Percentiles rank a stretch among this genome's conserved stretches.
phyloP scores from a whole-genome alignment of 2,329 filamentous ascomycete species.

The Xylariaceae sp. region DNA sequence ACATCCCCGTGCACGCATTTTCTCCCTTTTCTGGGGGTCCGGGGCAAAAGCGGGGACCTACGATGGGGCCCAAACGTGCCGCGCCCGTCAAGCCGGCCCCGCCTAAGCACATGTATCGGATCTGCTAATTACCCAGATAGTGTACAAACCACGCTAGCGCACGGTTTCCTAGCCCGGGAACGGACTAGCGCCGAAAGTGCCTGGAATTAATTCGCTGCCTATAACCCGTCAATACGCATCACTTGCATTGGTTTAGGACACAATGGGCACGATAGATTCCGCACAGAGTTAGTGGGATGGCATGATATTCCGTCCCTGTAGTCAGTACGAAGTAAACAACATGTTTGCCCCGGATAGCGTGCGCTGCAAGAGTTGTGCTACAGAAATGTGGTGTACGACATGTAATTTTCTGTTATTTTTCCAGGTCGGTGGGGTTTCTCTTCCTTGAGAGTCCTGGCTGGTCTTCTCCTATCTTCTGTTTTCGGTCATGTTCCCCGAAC shows the following conservation, averaged over 20 bases:
- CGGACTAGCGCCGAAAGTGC: neutral
- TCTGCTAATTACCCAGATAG: neutral
- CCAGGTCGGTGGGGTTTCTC: neutral
- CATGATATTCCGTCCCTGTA: too few species aligned
- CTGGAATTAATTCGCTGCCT: neutral
- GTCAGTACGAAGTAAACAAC: neutral
- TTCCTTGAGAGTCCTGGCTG: neutral
- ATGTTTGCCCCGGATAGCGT: neutral
- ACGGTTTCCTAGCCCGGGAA: neutral
- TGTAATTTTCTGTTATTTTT: neutral
- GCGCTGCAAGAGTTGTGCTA: neutral
- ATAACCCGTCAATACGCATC: neutral
- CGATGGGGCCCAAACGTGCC: constrained; percentile 11
- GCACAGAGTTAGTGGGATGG: too few species aligned
- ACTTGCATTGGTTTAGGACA: too few species aligned
- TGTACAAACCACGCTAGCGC: too few species aligned
- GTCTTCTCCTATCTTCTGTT: neutral
- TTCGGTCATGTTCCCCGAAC: neutral
- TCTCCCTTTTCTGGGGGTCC: neutral
- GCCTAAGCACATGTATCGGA: neutral
- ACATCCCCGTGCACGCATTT: neutral
- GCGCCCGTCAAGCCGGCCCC: neutral
- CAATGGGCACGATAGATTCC: too few species aligned
- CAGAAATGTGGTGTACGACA: neutral
- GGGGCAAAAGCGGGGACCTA: constrained; percentile 7